Evolutionary conservation across 371 early-diverging fungal genomes (phyloP).

Genomic region (Mucor irregularis): DNA sequence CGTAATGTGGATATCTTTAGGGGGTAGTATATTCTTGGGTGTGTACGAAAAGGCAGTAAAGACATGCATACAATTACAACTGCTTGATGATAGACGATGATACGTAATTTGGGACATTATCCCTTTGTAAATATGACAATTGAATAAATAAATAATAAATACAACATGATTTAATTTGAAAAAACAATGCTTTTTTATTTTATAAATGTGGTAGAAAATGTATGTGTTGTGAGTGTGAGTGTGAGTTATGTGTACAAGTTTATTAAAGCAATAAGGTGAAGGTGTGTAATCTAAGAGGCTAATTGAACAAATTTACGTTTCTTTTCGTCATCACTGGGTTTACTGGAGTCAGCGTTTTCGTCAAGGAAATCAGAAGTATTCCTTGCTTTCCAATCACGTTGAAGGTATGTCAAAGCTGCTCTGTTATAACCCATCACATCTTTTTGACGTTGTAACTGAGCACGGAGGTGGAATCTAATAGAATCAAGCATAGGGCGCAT

Average conservation of each 20-base stretch:
- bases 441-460: slow-evolving; percentile 67
- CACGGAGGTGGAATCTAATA: slow-evolving; percentile 66
- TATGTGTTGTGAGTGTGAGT: neutral
- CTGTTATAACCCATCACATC: slow-evolving; percentile 80
- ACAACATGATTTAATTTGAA: neutral
- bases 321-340: slow-evolving; percentile 56
- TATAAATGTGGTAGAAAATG: too few relatives aligned
- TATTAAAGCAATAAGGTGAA: neutral
- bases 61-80: slow-evolving; percentile 35
- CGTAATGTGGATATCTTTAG: slow-evolving; percentile 92
- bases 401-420: slow-evolving; percentile 70
- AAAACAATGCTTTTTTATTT: neutral
- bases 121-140: too few relatives aligned
- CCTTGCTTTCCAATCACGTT: slow-evolving; percentile 71
- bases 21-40: slow-evolving; percentile 94
- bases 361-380: slow-evolving; percentile 77
- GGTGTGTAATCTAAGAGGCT: slow-evolving; percentile 7
- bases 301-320: slow-evolving; percentile 73
- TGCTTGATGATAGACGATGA: slow-evolving; percentile 25
- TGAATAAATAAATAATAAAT: neutral
- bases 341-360: slow-evolving; percentile 35
- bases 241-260: neutral
- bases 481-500: slow-evolving; percentile 79
- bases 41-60: slow-evolving; percentile 83
- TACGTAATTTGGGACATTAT: too few relatives aligned